Conservation (phyloP, 2,329 filamentous ascomycete species). For the Exophiala viscosa region DNA sequence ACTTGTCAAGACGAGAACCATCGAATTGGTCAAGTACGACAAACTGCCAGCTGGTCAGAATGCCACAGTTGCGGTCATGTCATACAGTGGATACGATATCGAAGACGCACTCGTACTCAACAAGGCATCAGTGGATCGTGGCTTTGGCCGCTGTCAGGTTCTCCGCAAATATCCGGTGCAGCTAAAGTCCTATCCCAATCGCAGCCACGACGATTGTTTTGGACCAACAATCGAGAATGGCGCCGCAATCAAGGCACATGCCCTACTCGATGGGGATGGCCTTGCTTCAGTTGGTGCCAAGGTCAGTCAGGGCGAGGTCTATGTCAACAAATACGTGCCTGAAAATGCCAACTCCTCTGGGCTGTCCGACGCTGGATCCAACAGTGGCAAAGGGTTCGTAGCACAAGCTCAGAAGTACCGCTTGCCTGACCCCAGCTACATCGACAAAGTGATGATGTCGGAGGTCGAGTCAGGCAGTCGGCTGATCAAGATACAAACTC, state of each 20-base stretch:
- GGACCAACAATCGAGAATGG: slow-evolving; percentile 54
- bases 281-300: slow-evolving; percentile 80
- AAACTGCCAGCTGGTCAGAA: slow-evolving; percentile 96
- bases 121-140: slow-evolving; percentile 90
- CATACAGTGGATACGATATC: slow-evolving; percentile 98
- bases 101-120: slow-evolving; percentile 96
- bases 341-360: slow-evolving; percentile 70
- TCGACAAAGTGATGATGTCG: slow-evolving; percentile 95
- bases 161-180: slow-evolving; percentile 89
- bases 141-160: slow-evolving; percentile 96
- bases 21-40: slow-evolving; percentile 94
- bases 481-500: slow-evolving; percentile 88
- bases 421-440: slow-evolving; percentile 77
- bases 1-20: slow-evolving; percentile 95
- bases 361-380: slow-evolving; percentile 61
- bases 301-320: slow-evolving; percentile 74
- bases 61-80: slow-evolving; percentile 98
- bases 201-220: slow-evolving; percentile 58
- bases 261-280: slow-evolving; percentile 76
- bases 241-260: slow-evolving; percentile 63
- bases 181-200: slow-evolving; percentile 84
- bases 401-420: slow-evolving; percentile 63
- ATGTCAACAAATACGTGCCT: slow-evolving; percentile 85
- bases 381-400: slow-evolving; percentile 13
- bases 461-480: slow-evolving; percentile 81